phyloP scores from a whole-genome alignment of 148 eudicot species.

The Mesembryanthemum crystallinum region DNA sequence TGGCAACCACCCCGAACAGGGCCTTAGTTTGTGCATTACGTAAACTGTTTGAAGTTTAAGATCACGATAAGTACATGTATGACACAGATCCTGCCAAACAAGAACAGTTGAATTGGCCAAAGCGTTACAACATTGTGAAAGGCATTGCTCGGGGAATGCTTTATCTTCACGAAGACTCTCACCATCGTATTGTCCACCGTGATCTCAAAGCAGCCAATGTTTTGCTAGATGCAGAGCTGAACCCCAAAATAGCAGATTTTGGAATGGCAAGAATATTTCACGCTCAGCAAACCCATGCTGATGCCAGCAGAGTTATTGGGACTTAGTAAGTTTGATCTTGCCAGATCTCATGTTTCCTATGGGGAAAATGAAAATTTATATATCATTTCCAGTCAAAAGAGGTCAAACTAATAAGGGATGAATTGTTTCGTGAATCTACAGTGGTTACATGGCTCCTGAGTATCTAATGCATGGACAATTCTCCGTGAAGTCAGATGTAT shows the following conservation, averaged over 20 bases:
- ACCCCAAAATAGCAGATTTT: slow-evolving; percentile 29
- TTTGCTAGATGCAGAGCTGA: slow-evolving; percentile 20
- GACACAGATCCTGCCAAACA: slow-evolving; percentile 18
- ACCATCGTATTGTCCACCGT: slow-evolving; percentile 21
- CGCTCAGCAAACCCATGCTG: slow-evolving; percentile 12
- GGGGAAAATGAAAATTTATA: no score
- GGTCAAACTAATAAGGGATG: neutral
- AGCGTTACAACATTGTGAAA: slow-evolving; percentile 20
- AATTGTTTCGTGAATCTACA: neutral
- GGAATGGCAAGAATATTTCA: slow-evolving; percentile 26
- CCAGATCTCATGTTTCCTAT: neutral
- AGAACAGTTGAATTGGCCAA: slow-evolving; percentile 19
- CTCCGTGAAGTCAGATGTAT: slow-evolving; percentile 26
- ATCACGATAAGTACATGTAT: neutral
- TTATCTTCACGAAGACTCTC: slow-evolving; percentile 27
- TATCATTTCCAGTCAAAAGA: no score
- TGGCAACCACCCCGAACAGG: no score
- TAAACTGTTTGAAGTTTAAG: no score
- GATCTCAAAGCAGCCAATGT: slow-evolving; percentile 27
- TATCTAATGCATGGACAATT: slow-evolving; percentile 22
- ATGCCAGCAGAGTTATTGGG: slow-evolving; percentile 20
- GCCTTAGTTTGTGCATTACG: no score
- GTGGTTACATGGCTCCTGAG: slow-evolving; percentile 33
- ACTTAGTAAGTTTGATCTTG: slow-evolving; percentile 6
- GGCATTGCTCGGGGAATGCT: slow-evolving; percentile 31